Conservation (phyloP, 2,329 filamentous ascomycete genomes). For the Myriosclerotinia scirpicola region DNA sequence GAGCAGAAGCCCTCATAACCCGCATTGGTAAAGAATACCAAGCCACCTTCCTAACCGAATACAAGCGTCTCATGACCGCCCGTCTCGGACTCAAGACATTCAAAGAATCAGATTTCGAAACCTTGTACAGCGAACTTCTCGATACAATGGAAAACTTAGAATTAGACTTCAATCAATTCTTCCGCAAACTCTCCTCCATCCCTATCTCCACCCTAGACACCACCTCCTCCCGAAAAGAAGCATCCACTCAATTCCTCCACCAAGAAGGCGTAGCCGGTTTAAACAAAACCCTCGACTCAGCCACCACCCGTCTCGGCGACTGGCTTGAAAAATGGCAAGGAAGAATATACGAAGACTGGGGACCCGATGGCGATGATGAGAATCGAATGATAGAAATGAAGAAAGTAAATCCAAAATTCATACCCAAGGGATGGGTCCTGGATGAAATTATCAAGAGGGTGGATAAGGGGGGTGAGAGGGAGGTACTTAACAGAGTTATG, state of each 20-base stretch:
- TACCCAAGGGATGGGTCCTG: conserved; percentile 86
- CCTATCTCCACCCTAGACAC: conserved; percentile 62
- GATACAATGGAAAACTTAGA: conserved; percentile 79
- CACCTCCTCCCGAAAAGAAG: conserved; percentile 60
- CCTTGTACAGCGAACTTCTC: conserved; percentile 76
- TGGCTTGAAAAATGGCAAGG: conserved; percentile 82
- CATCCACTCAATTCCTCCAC: conserved; percentile 77
- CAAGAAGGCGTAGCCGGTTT: conserved; percentile 62
- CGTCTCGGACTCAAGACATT: conserved; percentile 73
- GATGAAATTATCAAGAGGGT: conserved; percentile 91
- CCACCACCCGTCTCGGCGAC: conserved; percentile 63
- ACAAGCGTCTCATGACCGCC: conserved; percentile 78
- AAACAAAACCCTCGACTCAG: conserved; percentile 60
- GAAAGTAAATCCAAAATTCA: conserved; percentile 86
- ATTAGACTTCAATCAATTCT: conserved; percentile 93
- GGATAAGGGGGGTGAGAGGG: conserved; percentile 77
- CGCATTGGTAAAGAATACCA: conserved; percentile 85
- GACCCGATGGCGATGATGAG: conserved; percentile 54
- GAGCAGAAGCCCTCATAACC: conserved; percentile 81
- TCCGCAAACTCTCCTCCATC: conserved; percentile 72
- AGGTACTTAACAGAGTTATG: conserved; percentile 76
- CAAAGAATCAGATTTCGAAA: conserved; percentile 74
- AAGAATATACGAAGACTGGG: conserved; percentile 76
- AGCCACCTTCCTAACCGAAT: conserved; percentile 81
- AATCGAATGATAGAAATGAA: conserved; percentile 70